Evolutionary conservation across 495 filamentous ascomycete species (phyloP), one percentile per base, ranked within the genome.

Genomic region (Amphirosellinia nigrospora): DNA sequence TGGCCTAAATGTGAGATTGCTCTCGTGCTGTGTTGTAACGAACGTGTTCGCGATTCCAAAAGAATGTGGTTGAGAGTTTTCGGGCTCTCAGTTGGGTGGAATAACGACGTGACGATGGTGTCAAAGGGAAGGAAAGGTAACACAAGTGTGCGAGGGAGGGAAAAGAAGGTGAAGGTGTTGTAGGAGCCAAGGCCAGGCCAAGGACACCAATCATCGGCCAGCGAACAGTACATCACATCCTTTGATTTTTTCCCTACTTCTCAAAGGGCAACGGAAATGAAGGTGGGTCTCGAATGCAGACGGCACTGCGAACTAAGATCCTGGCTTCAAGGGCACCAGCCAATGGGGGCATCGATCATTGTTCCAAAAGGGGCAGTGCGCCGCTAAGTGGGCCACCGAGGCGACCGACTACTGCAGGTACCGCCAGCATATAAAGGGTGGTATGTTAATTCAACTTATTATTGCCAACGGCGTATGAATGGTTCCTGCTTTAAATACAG

Each of bases 41-140:
- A 59, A 66, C 21, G 53, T 53, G 45, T 50, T 48, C 66, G 72
- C 62, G 68, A 75, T 84, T 84, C 85, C 84, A 87, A 88, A 88
- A 69, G 86, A 88, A 84, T 85, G 86, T 88, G 82, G 78, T 83
- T 84, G 86, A 87, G 85, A 86, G 83, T 64, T 73, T 43, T 68
- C 39, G 70, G 73, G 80, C 82, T 83, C 84, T 86, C 84, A 83
- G 80, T 85, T 86, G 84, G 82, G 77, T 78, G 77, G 73, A 75
- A 72, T 66, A 72, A 71, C 74, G 72, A 71, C 72, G 73, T 71
- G 79, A 82, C 60, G 77, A 58, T 21, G 55, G 61, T 45, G 66
- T 62, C 56, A 67, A 66, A 72, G 73, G 70, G 73, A 73, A 72
- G 79, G 75, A 78, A 76, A 74, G 77, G 76, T 72, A 81, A 80